Conservation (phyloP, 208 protist genomes). For the Leishmania lainsoni region DNA sequence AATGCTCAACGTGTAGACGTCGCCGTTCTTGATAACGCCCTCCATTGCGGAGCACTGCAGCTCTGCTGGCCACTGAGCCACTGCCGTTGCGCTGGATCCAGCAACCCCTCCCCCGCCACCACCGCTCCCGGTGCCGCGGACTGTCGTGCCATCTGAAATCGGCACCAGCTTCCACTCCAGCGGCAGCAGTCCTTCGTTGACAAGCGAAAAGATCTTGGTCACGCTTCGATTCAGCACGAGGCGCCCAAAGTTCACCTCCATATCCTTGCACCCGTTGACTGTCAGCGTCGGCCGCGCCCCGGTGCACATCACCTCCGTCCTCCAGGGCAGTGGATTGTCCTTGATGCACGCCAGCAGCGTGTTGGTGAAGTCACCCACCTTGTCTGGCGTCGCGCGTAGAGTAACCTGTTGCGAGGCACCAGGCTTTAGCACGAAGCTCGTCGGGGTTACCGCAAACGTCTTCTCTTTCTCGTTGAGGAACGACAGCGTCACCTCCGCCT, state of each 20-base stretch:
- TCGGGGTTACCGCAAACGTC: conserved; percentile 81
- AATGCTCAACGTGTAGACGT: conserved; percentile 50
- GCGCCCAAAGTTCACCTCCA: conserved; percentile 80
- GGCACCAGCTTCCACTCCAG: conserved; percentile 63
- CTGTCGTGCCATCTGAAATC: conserved; percentile 3
- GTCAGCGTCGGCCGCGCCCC: conserved; percentile 83
- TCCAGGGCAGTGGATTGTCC: conserved; percentile 93
- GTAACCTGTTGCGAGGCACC: conserved; percentile 79
- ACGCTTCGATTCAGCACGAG: conserved; percentile 64
- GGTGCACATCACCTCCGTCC: conserved; percentile 79
- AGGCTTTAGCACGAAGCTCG: conserved; percentile 68
- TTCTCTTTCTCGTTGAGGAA: conserved; percentile 88
- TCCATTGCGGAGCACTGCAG: conserved; percentile 63
- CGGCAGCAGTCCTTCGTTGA: conserved; percentile 83
- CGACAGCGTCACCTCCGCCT: conserved; percentile 67
- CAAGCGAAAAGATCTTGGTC: conserved; percentile 52
- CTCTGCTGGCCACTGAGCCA: conserved; percentile 73
- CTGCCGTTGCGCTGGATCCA: conserved; percentile 2
- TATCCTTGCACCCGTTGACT: conserved; percentile 76
- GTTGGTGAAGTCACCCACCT: conserved; percentile 80
- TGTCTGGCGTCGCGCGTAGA: conserved; percentile 86
- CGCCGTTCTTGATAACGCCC: conserved; percentile 76
- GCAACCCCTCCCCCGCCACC: background rate
- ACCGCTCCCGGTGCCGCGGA: conserved; percentile 2
- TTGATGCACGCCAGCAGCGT: conserved; percentile 86